Evolutionary conservation across 2,329 filamentous ascomycete genomes (phyloP).

Genomic region (Aureobasidium sp.): DNA sequence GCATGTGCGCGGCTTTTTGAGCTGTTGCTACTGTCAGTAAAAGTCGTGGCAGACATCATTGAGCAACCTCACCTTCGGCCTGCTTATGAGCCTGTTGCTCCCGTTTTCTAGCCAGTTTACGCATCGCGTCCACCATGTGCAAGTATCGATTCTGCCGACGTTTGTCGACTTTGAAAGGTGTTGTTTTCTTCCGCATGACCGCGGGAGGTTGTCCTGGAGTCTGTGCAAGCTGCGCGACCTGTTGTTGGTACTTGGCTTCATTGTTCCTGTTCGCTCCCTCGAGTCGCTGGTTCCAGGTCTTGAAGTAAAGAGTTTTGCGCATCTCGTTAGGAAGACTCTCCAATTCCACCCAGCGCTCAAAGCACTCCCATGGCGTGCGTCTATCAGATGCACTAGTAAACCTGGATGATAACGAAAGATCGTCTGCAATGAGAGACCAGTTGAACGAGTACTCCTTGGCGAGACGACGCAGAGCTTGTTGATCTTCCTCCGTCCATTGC

Average conservation of each 20-base stretch:
- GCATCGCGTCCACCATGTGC: slow-evolving; percentile 86
- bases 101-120: slow-evolving; percentile 88
- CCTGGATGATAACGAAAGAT: slow-evolving; percentile 62
- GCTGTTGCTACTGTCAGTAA: slow-evolving; percentile 19
- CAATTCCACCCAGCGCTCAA: slow-evolving; percentile 89
- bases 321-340: slow-evolving; percentile 89
- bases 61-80: slow-evolving; percentile 55
- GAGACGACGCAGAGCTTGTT: slow-evolving; percentile 75
- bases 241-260: slow-evolving; percentile 47
- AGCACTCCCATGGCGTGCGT: slow-evolving; percentile 96
- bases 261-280: slow-evolving; percentile 54
- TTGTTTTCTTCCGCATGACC: slow-evolving; percentile 58
- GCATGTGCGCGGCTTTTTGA: slow-evolving; percentile 60
- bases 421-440: slow-evolving; percentile 86
- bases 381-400: slow-evolving; percentile 83
- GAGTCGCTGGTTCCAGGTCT: slow-evolving; percentile 56
- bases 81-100: slow-evolving; percentile 81
- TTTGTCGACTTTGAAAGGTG: slow-evolving; percentile 76
- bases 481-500: slow-evolving; percentile 84
- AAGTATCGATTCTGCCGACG: slow-evolving; percentile 79
- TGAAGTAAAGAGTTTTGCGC: slow-evolving; percentile 93
- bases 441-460: slow-evolving; percentile 96
- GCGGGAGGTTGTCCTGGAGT: slow-evolving; percentile 43
- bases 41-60: not conserved
- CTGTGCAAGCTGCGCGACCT: slow-evolving; percentile 47